A percentile compares a stretch with the other conserved stretches of the same genome.
phyloP scores from a whole-genome alignment of 345 rosid species.

The Bretschneidera sinensis region DNA sequence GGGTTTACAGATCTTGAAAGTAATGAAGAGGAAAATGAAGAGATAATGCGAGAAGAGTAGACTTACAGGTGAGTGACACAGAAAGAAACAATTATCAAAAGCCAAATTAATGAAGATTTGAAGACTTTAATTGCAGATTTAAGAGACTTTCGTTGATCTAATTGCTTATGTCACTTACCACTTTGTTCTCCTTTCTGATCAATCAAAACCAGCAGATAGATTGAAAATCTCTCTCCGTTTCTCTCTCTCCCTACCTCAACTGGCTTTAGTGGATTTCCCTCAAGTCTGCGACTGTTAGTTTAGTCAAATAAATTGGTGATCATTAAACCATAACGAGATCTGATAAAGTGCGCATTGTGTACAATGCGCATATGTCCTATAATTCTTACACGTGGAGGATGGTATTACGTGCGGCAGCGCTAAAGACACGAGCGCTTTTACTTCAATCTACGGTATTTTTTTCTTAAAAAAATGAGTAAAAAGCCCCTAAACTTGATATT shows the following conservation, averaged over 20 bases:
- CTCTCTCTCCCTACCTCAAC: not conserved
- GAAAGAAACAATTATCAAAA: not conserved
- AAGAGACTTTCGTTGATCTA: too few species aligned
- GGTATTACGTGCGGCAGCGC: not conserved
- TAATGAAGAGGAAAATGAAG: not conserved
- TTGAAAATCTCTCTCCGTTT: not conserved
- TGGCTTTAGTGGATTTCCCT: not conserved
- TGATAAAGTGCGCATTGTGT: not conserved
- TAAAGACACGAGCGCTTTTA: too few species aligned
- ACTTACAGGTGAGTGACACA: too few species aligned
- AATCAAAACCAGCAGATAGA: not conserved
- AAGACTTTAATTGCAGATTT: too few species aligned
- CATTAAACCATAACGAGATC: not conserved
- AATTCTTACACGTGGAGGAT: not conserved
- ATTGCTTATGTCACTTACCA: too few species aligned
- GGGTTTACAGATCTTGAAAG: slow-evolving; percentile 21
- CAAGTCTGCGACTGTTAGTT: not conserved
- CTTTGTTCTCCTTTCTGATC: not conserved
- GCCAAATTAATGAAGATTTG: too few species aligned
- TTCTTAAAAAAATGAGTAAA: too few species aligned
- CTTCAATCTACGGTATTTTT: too few species aligned
- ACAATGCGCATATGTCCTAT: not conserved
- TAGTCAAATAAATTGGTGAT: not conserved
- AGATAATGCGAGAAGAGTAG: not conserved
- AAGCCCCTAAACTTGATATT: too few species aligned